Conservation (phyloP, 2,329 filamentous ascomycete species). For the Metarhizium humberi region DNA sequence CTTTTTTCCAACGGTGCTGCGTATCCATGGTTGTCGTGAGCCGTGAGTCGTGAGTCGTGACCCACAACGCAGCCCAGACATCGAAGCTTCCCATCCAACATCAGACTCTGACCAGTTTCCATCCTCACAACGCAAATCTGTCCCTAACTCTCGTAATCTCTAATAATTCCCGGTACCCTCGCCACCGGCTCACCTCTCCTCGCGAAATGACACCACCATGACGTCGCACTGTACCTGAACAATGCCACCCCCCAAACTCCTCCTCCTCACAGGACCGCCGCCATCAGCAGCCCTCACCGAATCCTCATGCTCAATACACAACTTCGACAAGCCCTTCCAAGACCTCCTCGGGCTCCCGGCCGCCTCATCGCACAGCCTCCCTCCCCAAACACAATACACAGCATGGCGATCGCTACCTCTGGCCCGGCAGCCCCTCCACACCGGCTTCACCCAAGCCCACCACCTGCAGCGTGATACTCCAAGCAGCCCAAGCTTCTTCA, state of each 20-base stretch:
- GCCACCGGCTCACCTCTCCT: no score
- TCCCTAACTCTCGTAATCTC: no score
- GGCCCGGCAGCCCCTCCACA: constrained; percentile 33
- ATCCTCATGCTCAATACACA: constrained; percentile 20
- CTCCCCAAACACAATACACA: constrained; percentile 14
- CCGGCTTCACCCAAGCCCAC: constrained; percentile 44
- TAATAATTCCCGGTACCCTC: no score
- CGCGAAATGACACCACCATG: no score
- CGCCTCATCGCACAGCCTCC: not conserved
- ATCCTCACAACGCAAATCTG: no score
- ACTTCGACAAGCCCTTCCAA: constrained; percentile 16
- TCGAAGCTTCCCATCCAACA: no score
- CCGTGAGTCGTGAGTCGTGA: no score
- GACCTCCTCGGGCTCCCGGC: constrained; percentile 15
- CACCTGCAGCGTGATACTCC: constrained; percentile 16
- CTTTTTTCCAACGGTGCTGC: no score
- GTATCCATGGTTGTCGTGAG: no score
- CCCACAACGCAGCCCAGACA: no score
- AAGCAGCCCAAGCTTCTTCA: constrained; percentile 35
- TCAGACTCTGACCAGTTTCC: no score
- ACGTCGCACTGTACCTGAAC: not conserved
- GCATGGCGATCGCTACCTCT: constrained; percentile 48
- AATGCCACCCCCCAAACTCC: constrained; percentile 17
- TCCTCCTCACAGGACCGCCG: constrained; percentile 29
- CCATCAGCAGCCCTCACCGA: constrained; percentile 17